Conservation (phyloP, 1,284 basidiomycete species). For the Microbotryum saponariae region DNA sequence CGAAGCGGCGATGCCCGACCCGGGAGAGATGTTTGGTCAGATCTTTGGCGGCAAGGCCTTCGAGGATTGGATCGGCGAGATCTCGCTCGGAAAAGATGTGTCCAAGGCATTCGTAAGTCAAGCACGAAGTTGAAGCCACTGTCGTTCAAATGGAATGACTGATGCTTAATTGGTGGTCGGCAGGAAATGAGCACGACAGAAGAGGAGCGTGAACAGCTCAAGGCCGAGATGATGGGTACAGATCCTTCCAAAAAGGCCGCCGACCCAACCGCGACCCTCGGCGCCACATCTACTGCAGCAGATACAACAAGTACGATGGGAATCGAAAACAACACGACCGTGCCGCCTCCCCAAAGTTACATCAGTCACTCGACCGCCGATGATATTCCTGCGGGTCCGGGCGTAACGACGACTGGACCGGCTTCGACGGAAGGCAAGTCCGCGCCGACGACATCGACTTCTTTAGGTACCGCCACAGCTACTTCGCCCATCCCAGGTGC, state of each 20-base stretch:
- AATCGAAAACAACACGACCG: neutral
- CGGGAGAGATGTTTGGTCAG: constrained; percentile 32
- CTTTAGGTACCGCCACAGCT: neutral
- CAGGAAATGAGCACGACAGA: constrained; percentile 18
- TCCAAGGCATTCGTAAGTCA: constrained; percentile 22
- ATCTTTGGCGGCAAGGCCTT: constrained; percentile 33
- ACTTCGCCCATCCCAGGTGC: neutral
- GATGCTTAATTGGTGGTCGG: neutral
- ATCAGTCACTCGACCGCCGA: neutral
- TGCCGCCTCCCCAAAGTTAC: neutral
- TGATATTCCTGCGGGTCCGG: neutral
- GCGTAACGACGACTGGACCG: neutral
- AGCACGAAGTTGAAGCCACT: too few relatives aligned
- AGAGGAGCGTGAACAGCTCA: constrained; percentile 21
- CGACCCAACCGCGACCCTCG: neutral
- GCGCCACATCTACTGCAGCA: too few relatives aligned
- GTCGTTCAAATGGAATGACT: neutral
- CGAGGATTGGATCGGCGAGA: constrained; percentile 37
- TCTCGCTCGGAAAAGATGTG: constrained; percentile 30
- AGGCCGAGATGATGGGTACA: constrained; percentile 7
- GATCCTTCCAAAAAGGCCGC: too few relatives aligned
- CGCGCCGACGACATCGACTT: constrained; percentile 1
- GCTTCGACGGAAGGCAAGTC: neutral
- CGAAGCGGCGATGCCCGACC: constrained; percentile 33
- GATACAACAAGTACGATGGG: neutral